Evolutionary conservation across 2,329 filamentous ascomycete species (phyloP).

Genomic region (Fusarium udum): DNA sequence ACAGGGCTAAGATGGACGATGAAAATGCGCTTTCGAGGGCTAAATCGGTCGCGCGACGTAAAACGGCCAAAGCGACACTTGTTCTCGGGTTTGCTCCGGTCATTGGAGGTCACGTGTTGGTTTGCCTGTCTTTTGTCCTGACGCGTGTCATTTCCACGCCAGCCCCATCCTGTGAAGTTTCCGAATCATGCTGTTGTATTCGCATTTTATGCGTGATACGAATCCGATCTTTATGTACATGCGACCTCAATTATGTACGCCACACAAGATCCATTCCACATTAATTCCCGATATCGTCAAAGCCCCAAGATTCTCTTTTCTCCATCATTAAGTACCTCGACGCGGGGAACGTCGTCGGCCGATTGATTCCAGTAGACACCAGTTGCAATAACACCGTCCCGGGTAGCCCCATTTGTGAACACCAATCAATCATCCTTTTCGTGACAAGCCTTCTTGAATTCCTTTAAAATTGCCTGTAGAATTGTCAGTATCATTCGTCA

Average conservation of each 20-base stretch:
- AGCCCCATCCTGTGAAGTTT: neutral
- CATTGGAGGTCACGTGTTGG: neutral
- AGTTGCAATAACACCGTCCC: neutral
- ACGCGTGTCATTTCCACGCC: neutral
- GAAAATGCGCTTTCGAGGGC: neutral
- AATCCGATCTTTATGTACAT: neutral
- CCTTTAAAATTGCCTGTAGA: slow-evolving; percentile 29
- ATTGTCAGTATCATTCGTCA: neutral
- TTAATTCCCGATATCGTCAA: neutral
- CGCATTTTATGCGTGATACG: neutral
- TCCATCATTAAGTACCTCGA: neutral
- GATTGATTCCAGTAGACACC: neutral
- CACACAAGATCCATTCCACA: neutral
- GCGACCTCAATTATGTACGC: neutral
- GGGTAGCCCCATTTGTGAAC: neutral
- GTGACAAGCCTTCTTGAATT: slow-evolving; percentile 34
- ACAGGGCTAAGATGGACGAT: neutral
- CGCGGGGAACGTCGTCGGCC: neutral
- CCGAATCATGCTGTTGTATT: neutral
- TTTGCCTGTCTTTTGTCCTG: neutral
- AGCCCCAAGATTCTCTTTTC: neutral
- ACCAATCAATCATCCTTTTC: slow-evolving; percentile 20
- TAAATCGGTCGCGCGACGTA: neutral
- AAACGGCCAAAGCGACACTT: neutral
- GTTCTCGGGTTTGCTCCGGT: neutral